A percentile compares a stretch with the other conserved stretches of the same genome.
Conservation (phyloP, 306 rosid species). For the Macrotyloma uniflorum region DNA sequence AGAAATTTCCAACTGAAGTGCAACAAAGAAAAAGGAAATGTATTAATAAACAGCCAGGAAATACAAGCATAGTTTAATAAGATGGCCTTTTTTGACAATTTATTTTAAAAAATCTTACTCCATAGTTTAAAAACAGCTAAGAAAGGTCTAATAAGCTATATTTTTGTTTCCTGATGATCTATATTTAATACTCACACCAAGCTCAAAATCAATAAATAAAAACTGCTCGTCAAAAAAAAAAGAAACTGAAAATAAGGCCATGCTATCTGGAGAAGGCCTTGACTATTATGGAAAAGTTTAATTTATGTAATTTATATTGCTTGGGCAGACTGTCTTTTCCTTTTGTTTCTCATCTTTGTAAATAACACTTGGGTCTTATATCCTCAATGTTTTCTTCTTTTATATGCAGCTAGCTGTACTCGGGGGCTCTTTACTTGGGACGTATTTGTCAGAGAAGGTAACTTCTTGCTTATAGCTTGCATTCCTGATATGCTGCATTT, state of each 20-base stretch:
- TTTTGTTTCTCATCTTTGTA: conserved; percentile 23
- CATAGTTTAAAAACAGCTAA: conserved; percentile 1
- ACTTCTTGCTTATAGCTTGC: conserved; percentile 34
- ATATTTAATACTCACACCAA: conserved; percentile 25
- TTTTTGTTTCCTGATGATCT: not conserved
- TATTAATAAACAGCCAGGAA: conserved; percentile 6
- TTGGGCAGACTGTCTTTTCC: not conserved
- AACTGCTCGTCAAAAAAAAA: no score
- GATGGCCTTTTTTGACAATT: not conserved
- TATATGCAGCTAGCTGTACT: conserved; percentile 81
- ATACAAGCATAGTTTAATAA: not conserved
- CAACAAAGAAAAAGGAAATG: not conserved
- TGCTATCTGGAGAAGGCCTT: conserved; percentile 10
- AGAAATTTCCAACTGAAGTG: conserved; percentile 3
- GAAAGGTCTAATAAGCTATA: not conserved
- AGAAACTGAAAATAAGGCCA: not conserved
- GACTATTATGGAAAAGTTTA: conserved; percentile 22
- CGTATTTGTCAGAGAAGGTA: conserved; percentile 97
- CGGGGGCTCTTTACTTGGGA: conserved; percentile 91
- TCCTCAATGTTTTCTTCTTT: conserved; percentile 6
- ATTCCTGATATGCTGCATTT: conserved; percentile 9
- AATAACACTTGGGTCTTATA: conserved; percentile 5
- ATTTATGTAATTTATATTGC: conserved; percentile 5
- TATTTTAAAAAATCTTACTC: not conserved
- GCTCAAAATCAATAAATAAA: not conserved